Percentiles rank a stretch among this genome's conserved stretches.
These are phyloP conservation scores for Colletotrichum graminicola DNA, from an alignment of 2,329 filamentous ascomycete genomes.

Conservation along the genomic window DNA sequence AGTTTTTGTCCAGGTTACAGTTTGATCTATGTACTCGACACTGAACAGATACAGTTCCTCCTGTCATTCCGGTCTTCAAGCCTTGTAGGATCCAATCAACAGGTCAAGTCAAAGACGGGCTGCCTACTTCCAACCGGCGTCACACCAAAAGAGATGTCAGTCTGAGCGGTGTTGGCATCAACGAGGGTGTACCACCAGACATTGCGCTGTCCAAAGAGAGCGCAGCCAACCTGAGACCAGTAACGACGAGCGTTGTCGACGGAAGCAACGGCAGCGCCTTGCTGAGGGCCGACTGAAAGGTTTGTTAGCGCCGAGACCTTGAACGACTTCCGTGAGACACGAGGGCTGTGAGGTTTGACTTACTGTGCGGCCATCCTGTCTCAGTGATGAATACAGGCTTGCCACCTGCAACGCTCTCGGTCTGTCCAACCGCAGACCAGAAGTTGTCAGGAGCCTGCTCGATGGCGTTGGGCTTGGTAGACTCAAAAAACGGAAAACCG, in stretches of 20 bases:
- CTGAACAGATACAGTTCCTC: no score
- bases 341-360: background rate
- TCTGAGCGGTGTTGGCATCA: conserved; percentile 35
- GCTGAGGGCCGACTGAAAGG: conserved; percentile 54
- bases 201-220: conserved; percentile 33
- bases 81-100: background rate
- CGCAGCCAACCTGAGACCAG: conserved; percentile 36
- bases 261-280: conserved; percentile 57
- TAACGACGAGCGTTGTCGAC: conserved; percentile 57
- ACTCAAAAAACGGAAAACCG: conserved; percentile 66
- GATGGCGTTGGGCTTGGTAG: conserved; percentile 45
- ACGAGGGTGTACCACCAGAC: conserved; percentile 39
- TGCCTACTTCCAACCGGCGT: conserved; percentile 22
- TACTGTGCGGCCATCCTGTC: conserved; percentile 67
- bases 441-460: conserved; percentile 57
- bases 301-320: conserved; percentile 7
- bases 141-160: conserved; percentile 29
- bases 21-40: background rate
- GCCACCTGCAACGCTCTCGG: conserved; percentile 54
- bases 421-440: conserved; percentile 55
- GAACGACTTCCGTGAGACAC: background rate
- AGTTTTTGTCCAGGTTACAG: no score
- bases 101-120: conserved; percentile 31
- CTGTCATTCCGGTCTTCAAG: rapidly evolving
- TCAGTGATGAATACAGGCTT: conserved; percentile 64